Evolutionary conservation across 2,329 filamentous ascomycete genomes (phyloP).

Genomic region (Colletotrichum simmondsii): DNA sequence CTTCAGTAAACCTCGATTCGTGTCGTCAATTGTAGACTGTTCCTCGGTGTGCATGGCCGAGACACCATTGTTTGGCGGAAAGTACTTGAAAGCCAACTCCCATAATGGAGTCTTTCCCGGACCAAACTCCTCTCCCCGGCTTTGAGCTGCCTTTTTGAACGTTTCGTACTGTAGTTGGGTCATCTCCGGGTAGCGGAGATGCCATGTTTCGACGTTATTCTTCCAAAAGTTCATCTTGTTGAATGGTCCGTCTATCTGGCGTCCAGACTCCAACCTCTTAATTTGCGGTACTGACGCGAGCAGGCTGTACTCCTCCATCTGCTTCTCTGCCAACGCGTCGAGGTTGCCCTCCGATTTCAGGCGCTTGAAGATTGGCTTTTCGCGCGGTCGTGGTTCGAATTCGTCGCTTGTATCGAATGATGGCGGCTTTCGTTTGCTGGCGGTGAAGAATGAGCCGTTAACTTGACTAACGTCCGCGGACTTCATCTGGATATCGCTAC

Average conservation of each 20-base stretch:
- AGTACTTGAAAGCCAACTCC: conserved; percentile 68
- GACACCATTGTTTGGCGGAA: conserved; percentile 54
- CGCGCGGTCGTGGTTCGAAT: conserved; percentile 46
- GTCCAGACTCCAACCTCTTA: conserved; percentile 59
- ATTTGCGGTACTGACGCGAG: conserved; percentile 62
- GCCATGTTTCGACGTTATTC: conserved; percentile 65
- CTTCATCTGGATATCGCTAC: conserved; percentile 43
- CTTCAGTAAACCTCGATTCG: conserved; percentile 36
- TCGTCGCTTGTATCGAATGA: conserved; percentile 64
- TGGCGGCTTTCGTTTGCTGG: conserved; percentile 66
- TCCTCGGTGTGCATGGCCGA: conserved; percentile 25
- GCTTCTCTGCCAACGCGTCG: conserved; percentile 46
- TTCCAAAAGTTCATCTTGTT: conserved; percentile 70
- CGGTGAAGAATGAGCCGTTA: conserved; percentile 50
- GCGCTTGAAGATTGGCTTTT: conserved; percentile 64
- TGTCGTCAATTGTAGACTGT: conserved; percentile 14
- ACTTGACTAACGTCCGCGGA: conserved; percentile 35
- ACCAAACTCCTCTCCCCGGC: conserved; percentile 63
- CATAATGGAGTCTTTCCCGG: conserved; percentile 63
- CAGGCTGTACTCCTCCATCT: conserved; percentile 56
- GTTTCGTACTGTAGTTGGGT: conserved; percentile 67
- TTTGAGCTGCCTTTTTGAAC: conserved; percentile 62
- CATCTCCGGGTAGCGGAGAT: conserved; percentile 73
- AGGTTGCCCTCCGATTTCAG: conserved; percentile 62
- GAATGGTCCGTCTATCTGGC: conserved; percentile 68